A percentile compares a stretch with the other conserved stretches of the same genome.
Evolutionary conservation across 2,329 filamentous ascomycete genomes (phyloP).

Genomic region (Tolypocladium pustulatum): DNA sequence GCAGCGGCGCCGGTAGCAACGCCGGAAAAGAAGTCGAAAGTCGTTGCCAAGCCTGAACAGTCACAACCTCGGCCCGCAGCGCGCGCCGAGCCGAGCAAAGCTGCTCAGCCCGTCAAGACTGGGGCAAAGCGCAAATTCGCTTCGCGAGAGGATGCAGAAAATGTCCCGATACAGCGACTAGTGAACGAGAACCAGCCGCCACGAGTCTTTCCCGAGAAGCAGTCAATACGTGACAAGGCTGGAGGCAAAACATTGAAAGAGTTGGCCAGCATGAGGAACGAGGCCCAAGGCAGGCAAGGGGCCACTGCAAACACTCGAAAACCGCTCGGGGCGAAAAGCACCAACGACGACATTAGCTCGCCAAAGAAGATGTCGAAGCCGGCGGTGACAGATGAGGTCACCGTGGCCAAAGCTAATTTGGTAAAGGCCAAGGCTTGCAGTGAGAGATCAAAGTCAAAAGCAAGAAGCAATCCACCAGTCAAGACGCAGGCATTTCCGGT

Average conservation of each 20-base stretch:
- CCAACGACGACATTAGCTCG: constrained; percentile 48
- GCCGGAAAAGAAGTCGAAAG: constrained; percentile 16
- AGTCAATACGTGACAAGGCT: constrained; percentile 22
- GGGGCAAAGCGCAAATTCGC: constrained; percentile 49
- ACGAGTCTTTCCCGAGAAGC: constrained; percentile 12
- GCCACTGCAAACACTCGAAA: constrained; percentile 26
- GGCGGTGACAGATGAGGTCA: constrained; percentile 22
- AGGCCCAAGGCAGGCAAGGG: constrained; percentile 23
- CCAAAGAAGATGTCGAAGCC: constrained; percentile 40
- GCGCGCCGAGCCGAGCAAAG: not conserved
- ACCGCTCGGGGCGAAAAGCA: constrained; percentile 46
- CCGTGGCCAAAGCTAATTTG: constrained; percentile 27
- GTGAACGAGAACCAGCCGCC: not conserved
- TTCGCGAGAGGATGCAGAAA: constrained; percentile 41
- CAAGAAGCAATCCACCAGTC: constrained; percentile 14
- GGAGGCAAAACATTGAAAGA: constrained; percentile 36
- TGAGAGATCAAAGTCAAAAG: constrained; percentile 15
- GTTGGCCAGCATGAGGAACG: constrained; percentile 29
- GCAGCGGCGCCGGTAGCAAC: constrained; percentile 8
- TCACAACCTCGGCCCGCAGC: not conserved
- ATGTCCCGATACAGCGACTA: not conserved
- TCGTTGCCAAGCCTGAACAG: not conserved
- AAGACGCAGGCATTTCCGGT: constrained; percentile 10
- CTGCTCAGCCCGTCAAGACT: constrained; percentile 24
- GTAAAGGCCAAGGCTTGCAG: constrained; percentile 14